Percentiles rank a stretch among this genome's conserved stretches.
Evolutionary conservation across 2,329 filamentous ascomycete genomes (phyloP).

Genomic region (Ophiostoma sp.): DNA sequence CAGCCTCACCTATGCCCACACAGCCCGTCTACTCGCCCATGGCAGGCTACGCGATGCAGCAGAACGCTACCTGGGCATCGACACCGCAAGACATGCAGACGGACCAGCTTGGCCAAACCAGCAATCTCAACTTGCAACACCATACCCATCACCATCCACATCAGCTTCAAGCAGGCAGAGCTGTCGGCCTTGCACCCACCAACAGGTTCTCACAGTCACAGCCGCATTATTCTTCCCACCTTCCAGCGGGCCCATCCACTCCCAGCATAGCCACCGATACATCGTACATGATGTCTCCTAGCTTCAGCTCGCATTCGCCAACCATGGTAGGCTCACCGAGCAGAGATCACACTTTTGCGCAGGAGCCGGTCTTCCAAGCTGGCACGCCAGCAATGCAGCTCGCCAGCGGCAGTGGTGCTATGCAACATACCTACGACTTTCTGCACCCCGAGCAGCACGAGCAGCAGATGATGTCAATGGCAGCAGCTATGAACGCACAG

Average conservation of each 20-base stretch:
- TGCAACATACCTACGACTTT: neutral
- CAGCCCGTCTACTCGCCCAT: constrained; percentile 8
- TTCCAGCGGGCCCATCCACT: neutral
- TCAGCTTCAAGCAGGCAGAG: neutral
- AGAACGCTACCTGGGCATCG: neutral
- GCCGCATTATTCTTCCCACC: neutral
- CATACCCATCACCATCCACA: neutral
- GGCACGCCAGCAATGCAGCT: neutral
- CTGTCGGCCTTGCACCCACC: neutral
- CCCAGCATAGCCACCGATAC: neutral
- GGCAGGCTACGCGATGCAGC: neutral
- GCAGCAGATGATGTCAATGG: constrained; percentile 5
- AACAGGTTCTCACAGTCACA: neutral
- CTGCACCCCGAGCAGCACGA: neutral
- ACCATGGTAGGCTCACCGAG: neutral
- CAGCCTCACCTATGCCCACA: neutral
- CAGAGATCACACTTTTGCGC: neutral
- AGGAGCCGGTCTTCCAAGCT: neutral
- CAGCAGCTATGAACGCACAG: neutral
- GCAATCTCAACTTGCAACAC: neutral
- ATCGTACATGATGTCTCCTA: neutral
- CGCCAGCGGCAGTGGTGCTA: neutral
- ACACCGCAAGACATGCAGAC: neutral
- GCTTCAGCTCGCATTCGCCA: neutral
- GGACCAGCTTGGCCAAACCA: neutral